Conservation (phyloP, 768 basidiomycete species). For the Arthromyces matolae region DNA sequence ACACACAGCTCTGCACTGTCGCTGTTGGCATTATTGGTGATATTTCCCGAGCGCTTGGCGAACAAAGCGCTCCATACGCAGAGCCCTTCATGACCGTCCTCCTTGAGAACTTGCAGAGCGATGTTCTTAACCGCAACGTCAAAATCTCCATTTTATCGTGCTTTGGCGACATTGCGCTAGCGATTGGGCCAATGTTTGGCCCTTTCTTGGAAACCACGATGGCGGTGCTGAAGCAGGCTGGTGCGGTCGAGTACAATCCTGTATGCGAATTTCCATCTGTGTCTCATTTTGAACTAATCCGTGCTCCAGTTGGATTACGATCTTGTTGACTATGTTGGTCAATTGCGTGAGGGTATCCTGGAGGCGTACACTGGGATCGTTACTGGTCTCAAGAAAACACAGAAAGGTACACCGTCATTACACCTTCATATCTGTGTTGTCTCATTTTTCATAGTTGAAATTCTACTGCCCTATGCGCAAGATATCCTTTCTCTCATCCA, state of each 20-base stretch:
- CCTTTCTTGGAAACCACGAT: slow-evolving; percentile 90
- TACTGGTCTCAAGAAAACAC: slow-evolving; percentile 82
- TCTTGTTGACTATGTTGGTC: slow-evolving; percentile 86
- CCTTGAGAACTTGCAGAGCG: slow-evolving; percentile 86
- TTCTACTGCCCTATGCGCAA: slow-evolving; percentile 67
- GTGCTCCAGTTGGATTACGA: slow-evolving; percentile 70
- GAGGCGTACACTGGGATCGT: slow-evolving; percentile 97
- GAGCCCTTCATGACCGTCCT: slow-evolving; percentile 89
- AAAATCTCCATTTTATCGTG: slow-evolving; percentile 95
- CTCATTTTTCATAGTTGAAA: slow-evolving; percentile 28
- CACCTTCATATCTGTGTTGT: neutral
- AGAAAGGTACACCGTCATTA: slow-evolving; percentile 52
- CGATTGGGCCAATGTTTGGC: slow-evolving; percentile 81
- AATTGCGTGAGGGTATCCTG: slow-evolving; percentile 89
- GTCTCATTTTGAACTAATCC: slow-evolving; percentile 9
- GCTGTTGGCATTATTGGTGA: slow-evolving; percentile 96
- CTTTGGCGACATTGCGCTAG: slow-evolving; percentile 95
- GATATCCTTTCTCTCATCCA: slow-evolving; percentile 80
- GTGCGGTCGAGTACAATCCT: slow-evolving; percentile 81
- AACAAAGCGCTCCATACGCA: slow-evolving; percentile 79
- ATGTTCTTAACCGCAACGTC: slow-evolving; percentile 87
- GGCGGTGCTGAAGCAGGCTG: slow-evolving; percentile 88
- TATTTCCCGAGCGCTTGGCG: slow-evolving; percentile 90
- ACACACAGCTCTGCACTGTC: slow-evolving; percentile 92
- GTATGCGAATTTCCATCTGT: slow-evolving; percentile 41